Evolutionary conservation across 192 early-diverging fungal genomes (phyloP).

Genomic region (Dispira simplex): DNA sequence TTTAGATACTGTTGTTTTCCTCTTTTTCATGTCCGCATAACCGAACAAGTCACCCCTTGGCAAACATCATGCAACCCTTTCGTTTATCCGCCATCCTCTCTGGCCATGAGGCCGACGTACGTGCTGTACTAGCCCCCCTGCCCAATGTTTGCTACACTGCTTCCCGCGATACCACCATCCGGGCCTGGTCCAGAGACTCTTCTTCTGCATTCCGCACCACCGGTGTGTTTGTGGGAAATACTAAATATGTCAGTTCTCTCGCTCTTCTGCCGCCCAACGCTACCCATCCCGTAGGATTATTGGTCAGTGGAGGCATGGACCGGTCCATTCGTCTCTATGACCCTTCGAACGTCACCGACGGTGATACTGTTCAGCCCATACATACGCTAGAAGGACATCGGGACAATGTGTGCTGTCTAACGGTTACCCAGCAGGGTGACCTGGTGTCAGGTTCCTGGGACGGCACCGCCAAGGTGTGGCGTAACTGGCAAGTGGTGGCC

Average conservation of each 20-base stretch:
- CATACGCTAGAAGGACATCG: slow-evolving; percentile 65
- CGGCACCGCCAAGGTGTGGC: slow-evolving; percentile 83
- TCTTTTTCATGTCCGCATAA: too few relatives aligned
- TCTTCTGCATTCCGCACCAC: background rate
- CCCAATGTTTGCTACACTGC: slow-evolving; percentile 5
- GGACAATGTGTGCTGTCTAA: slow-evolving; percentile 75
- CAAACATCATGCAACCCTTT: background rate
- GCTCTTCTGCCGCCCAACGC: background rate
- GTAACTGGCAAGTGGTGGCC: slow-evolving; percentile 47
- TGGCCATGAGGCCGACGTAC: slow-evolving; percentile 10
- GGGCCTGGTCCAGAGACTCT: slow-evolving; percentile 1
- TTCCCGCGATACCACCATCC: slow-evolving; percentile 3
- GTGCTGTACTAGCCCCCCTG: slow-evolving; percentile 5
- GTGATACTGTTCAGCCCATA: slow-evolving; percentile 24
- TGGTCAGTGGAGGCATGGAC: slow-evolving; percentile 7
- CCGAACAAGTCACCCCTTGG: too few relatives aligned
- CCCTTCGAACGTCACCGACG: background rate
- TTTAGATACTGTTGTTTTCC: too few relatives aligned
- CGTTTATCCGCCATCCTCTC: slow-evolving; percentile 1
- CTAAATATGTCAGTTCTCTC: slow-evolving; percentile 8
- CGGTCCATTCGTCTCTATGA: slow-evolving; percentile 6
- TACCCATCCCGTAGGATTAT: background rate
- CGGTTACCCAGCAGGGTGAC: slow-evolving; percentile 33
- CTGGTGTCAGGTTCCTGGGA: slow-evolving; percentile 98
- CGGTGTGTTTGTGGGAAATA: slow-evolving; percentile 2